Conservation (phyloP, 2,329 filamentous ascomycete species). For the Pyricularia pennisetigena region DNA sequence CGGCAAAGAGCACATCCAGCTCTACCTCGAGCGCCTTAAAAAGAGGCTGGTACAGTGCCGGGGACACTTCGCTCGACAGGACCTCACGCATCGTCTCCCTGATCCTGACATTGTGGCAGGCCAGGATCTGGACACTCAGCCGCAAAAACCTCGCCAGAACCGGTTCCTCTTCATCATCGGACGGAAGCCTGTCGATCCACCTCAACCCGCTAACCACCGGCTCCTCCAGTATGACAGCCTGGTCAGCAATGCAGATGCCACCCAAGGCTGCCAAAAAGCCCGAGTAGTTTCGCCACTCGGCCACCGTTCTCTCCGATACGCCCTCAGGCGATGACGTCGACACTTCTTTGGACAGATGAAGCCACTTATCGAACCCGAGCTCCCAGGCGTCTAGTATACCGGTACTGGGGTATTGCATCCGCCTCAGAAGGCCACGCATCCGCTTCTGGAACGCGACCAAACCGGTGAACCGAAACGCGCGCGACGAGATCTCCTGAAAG, state of each 20-base stretch:
- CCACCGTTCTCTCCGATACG: constrained; percentile 44
- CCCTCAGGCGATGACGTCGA: constrained; percentile 39
- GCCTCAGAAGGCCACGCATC: constrained; percentile 46
- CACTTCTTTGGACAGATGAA: constrained; percentile 53
- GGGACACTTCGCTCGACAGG: constrained; percentile 54
- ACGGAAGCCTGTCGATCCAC: constrained; percentile 55
- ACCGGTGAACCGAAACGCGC: constrained; percentile 56
- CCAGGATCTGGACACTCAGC: constrained; percentile 54
- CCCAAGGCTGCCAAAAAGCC: constrained; percentile 59
- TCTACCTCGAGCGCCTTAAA: constrained; percentile 58
- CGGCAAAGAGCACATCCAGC: constrained; percentile 52
- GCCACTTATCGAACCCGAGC: constrained; percentile 54
- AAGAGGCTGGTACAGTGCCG: constrained; percentile 49
- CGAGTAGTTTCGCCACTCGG: constrained; percentile 60
- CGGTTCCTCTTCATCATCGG: constrained; percentile 51
- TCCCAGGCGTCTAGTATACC: constrained; percentile 63
- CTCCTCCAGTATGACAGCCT: constrained; percentile 47
- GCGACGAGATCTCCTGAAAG: constrained; percentile 53
- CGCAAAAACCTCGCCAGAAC: constrained; percentile 50
- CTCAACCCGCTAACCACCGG: constrained; percentile 43
- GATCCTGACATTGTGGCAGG: constrained; percentile 53
- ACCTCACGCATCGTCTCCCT: constrained; percentile 59
- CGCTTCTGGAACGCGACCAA: constrained; percentile 62
- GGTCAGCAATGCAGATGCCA: constrained; percentile 54
- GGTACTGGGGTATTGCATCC: constrained; percentile 51